A percentile compares a stretch with the other conserved stretches of the same genome.
Conservation (phyloP, 139 green algal genomes). For the Chlamydomonas sphaeroides region DNA sequence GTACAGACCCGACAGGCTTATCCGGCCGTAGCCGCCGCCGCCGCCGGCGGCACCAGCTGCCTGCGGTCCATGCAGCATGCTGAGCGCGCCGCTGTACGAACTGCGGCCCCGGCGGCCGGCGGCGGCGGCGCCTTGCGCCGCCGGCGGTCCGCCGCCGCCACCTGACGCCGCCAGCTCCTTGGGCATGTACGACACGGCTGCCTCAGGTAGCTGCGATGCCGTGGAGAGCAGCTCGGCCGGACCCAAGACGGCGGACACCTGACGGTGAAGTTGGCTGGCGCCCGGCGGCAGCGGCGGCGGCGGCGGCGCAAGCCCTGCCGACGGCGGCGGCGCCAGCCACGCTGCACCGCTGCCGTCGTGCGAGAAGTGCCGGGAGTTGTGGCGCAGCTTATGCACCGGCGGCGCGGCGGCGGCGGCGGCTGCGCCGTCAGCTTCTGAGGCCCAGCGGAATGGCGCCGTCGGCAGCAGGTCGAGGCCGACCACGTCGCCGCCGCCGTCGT, state of each 20-base stretch:
- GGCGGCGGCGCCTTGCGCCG: neutral
- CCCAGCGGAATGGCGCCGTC: slow-evolving; percentile 4
- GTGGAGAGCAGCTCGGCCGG: too few species aligned
- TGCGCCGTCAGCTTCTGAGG: neutral
- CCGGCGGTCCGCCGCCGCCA: too few species aligned
- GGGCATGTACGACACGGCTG: too few species aligned
- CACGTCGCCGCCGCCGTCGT: neutral
- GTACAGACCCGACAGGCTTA: too few species aligned
- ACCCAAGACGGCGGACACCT: too few species aligned
- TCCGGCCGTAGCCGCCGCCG: too few species aligned
- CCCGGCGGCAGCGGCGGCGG: too few species aligned
- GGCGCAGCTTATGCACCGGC: neutral
- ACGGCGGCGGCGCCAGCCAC: neutral
- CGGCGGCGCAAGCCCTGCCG: neutral
- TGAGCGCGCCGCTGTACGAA: slow-evolving; percentile 27
- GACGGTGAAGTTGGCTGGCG: too few species aligned
- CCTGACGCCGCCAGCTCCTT: too few species aligned
- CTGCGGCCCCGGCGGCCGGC: neutral
- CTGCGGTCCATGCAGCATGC: neutral
- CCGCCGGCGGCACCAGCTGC: too few species aligned
- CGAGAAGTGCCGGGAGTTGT: neutral
- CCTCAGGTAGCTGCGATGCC: too few species aligned
- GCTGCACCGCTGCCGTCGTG: neutral
- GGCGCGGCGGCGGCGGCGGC: neutral
- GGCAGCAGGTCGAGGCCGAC: slow-evolving; percentile 10